These are phyloP conservation scores for Vickermania ingenoplastis DNA, from an alignment of 208 protist species.

Conservation along the genomic window DNA sequence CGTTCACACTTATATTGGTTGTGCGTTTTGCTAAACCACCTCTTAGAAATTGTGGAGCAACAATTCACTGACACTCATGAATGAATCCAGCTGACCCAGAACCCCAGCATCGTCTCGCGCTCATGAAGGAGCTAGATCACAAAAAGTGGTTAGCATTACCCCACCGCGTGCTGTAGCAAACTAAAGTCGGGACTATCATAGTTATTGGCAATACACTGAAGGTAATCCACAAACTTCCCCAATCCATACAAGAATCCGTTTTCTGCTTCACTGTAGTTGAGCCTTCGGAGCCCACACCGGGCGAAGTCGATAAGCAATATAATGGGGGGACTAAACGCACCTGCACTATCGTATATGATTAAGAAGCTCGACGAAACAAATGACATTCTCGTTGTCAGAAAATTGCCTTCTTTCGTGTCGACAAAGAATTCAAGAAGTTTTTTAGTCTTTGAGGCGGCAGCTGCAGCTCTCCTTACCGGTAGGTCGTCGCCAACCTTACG, in stretches of 20 bases:
- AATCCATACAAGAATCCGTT: constrained; percentile 59
- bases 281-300: constrained; percentile 34
- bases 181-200: not conserved
- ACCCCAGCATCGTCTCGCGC: too few relatives aligned
- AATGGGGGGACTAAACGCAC: not conserved
- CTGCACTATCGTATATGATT: constrained; percentile 52
- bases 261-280: constrained; percentile 56
- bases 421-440: constrained; percentile 48
- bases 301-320: constrained; percentile 53
- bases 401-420: constrained; percentile 26
- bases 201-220: constrained; percentile 3
- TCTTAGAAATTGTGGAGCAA: too few relatives aligned
- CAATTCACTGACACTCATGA: too few relatives aligned
- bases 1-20: too few relatives aligned
- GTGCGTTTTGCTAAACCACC: too few relatives aligned
- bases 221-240: constrained; percentile 8
- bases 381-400: constrained; percentile 36
- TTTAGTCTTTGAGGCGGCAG: constrained; percentile 11
- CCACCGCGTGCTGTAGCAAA: too few relatives aligned
- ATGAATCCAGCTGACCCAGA: too few relatives aligned
- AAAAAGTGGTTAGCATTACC: too few relatives aligned
- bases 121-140: too few relatives aligned
- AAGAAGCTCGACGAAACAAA: constrained; percentile 70
- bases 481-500: not conserved
- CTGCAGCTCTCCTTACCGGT: not conserved